Percentiles rank a stretch among this genome's conserved stretches.
Conservation (phyloP, 768 basidiomycete genomes). For the Suillus plorans region DNA sequence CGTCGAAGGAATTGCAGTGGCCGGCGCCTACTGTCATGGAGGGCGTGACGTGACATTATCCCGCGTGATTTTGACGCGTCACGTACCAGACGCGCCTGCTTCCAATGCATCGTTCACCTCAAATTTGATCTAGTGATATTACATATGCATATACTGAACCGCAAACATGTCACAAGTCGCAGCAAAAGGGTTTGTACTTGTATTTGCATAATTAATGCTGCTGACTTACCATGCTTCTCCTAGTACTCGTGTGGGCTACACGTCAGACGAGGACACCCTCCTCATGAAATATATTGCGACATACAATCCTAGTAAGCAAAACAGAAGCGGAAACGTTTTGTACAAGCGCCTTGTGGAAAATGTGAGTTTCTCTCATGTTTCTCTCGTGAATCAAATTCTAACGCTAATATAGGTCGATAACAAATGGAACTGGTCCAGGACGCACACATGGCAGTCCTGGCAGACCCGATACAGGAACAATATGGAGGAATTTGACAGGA, state of each 20-base stretch:
- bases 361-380: conserved; percentile 28
- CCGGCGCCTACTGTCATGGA: neutral
- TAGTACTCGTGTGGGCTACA: conserved; percentile 30
- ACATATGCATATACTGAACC: conserved; percentile 1
- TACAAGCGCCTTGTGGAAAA: conserved; percentile 45
- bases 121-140: neutral
- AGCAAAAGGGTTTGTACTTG: neutral
- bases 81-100: neutral
- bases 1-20: too few species aligned
- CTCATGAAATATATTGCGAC: conserved; percentile 51
- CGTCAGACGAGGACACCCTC: conserved; percentile 39
- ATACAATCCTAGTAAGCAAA: conserved; percentile 38
- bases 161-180: neutral
- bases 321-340: conserved; percentile 47
- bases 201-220: neutral
- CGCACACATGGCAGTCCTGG: conserved; percentile 64
- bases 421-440: conserved; percentile 51
- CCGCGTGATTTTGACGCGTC: conserved; percentile 1
- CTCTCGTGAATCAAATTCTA: neutral
- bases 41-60: conserved; percentile 1
- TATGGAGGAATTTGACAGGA: conserved; percentile 36
- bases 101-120: too few species aligned
- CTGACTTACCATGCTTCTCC: neutral
- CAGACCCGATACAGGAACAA: conserved; percentile 57
- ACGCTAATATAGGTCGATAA: conserved; percentile 31